Evolutionary conservation across 2,329 filamentous ascomycete species (phyloP), one percentile per base, ranked within the genome.

Genomic region (Talaromyces sp.): DNA sequence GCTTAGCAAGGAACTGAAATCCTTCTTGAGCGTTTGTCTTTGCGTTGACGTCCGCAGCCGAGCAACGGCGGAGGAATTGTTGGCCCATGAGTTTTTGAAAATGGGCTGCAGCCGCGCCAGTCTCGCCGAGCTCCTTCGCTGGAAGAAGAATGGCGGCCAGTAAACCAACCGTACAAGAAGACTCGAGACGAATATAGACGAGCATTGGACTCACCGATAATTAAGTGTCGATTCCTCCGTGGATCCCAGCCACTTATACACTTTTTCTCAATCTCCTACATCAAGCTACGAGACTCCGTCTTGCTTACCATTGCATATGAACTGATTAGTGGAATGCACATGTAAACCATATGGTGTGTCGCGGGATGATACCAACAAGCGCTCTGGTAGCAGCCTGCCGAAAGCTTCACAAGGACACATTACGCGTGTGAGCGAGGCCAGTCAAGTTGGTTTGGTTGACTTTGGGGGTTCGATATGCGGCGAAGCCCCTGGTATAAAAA

Each of bases 41-140:
- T 98, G 95, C 70, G 95, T 99, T 54, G 94, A 98, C 71, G 93
- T 99, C 71, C 93, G 94, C 82, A 94, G 90, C 74, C 87, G 95
- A 73, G 95, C 95, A 12, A 96, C 92, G 30, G 92, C 95, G 0
- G 86, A 91, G 64, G 95, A 99, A 78, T 82, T 99, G 56, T 81
- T 98, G 64, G 86, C 88, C 64, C 93, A 98, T 73, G 95, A 98
- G 70, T 99, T 99, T 82, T 79, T 99, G 73, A 92, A 93, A 81
- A 90, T 91, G 70, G 94, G 95, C 23, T 98, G 94, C 81, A 88
- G 88, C 60, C 82, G 95, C 61, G 84, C 84, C 54, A 96, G 90
- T 75, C 82, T 99, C 67, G 88, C 92, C 18, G 93, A 96, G 71
- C 80, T 99, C 65, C 83, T 99, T 64, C 88, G 90, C 60, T 99